Evolutionary conservation across 257 asterid species (phyloP).

Genomic region (Nicotiana attenuata): DNA sequence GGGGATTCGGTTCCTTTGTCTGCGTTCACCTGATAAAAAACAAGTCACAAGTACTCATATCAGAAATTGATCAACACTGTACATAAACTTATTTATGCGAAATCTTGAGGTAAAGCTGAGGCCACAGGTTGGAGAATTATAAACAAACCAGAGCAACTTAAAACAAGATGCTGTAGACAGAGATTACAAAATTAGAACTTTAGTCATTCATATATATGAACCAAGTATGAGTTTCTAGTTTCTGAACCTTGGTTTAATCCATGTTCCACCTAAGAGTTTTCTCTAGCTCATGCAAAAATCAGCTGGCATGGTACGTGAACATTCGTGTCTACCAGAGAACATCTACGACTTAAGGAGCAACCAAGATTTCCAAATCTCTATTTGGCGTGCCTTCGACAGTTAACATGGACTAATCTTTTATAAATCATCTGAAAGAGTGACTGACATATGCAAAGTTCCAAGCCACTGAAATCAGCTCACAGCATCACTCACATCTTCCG

Average conservation of each 20-base stretch:
- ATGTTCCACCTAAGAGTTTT: background rate
- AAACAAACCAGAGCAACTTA: background rate
- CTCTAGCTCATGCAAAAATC: background rate
- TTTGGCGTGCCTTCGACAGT: background rate
- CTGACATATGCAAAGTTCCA: background rate
- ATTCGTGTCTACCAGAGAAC: background rate
- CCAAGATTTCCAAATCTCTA: background rate
- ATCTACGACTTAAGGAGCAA: background rate
- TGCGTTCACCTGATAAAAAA: conserved; percentile 37
- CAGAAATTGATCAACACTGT: background rate
- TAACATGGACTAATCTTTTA: background rate
- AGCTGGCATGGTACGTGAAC: background rate
- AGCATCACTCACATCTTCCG: background rate
- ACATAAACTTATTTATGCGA: background rate
- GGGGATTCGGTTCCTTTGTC: conserved; percentile 28
- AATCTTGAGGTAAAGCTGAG: background rate
- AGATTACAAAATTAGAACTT: background rate
- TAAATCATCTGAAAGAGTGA: background rate
- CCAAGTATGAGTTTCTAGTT: background rate
- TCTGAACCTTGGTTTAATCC: background rate
- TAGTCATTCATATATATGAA: background rate
- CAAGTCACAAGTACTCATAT: background rate
- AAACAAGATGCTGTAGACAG: background rate
- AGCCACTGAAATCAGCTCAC: background rate
- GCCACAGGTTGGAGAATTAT: background rate